Evolutionary conservation across 2,329 filamentous ascomycete species (phyloP), one percentile per base, ranked within the genome.

Genomic region (Whalleya microplaca): DNA sequence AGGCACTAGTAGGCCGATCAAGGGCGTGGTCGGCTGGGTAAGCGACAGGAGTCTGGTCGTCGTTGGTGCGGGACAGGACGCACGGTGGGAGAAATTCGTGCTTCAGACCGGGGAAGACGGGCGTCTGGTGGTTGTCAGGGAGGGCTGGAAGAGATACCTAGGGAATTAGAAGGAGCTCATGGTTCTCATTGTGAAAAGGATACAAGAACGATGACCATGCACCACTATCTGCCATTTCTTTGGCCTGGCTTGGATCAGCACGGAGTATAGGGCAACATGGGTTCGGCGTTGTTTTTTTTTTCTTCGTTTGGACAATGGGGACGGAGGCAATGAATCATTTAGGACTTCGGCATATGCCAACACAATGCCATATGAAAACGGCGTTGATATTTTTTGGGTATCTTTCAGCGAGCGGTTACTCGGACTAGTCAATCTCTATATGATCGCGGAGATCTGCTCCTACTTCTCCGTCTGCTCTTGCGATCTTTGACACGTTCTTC

Each of bases 1-100:
- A 8, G 79, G 80, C 2, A 82, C 79, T 16, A 75, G 77, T 14
- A 74, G 85, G 48, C 87, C 92, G 14, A 83, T 87, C 10, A 96
- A 96, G 71, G 95, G 95, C 0, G 77, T 95, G 7, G 82, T 97
- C 54, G 92, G 92, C 2, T 98, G 96, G 92, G 81, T 87, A 9
- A 82, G 86, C 62, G 90, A 96, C 61, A 78, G 85, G 20, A 90
- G 83, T 16, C 76, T 96, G 10, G 76, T 93, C 1, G 87, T 96
- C 0, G 79, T 96, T 48, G 90, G 92, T 2, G 90, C 91, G 1
- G 92, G 92, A 0, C 81, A 83, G 57, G 90, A 95, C 70, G 89
- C 89, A 16, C 82, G 90, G 48, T 97, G 93, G 92, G 92, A 97
- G 76, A 92, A 89, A 59, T 96, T 96, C 66, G 78, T 87, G 19